Conservation (phyloP, 1,139 yeast genomes). For the Scheffersomyces stambukii region DNA sequence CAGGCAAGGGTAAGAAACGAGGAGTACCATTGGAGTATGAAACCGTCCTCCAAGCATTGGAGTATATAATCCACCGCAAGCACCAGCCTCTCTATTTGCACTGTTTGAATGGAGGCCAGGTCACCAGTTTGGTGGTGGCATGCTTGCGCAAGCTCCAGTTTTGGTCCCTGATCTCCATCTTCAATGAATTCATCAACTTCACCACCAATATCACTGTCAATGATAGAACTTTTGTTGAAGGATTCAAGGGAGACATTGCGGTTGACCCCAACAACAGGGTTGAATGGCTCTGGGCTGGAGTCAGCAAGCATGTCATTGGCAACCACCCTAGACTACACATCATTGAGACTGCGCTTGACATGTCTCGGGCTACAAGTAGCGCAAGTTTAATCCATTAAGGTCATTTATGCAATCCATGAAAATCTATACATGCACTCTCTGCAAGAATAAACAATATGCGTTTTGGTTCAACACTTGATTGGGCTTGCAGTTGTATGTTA, state of each 20-base stretch:
- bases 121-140: conserved; percentile 78
- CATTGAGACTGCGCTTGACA: too few relatives aligned
- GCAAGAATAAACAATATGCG: conserved; percentile 76
- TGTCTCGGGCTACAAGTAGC: conserved; percentile 3
- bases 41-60: conserved; percentile 55
- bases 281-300: conserved; percentile 74
- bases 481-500: conserved; percentile 37
- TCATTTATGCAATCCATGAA: conserved; percentile 1
- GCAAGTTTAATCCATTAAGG: too few relatives aligned
- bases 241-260: conserved; percentile 62
- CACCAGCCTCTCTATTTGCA: conserved; percentile 76
- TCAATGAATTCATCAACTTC: conserved; percentile 77
- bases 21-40: conserved; percentile 74
- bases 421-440: conserved; percentile 26
- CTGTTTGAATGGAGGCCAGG: conserved; percentile 87
- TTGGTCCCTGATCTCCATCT: conserved; percentile 88
- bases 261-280: conserved; percentile 49
- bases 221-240: conserved; percentile 80
- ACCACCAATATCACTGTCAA: conserved; percentile 78
- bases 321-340: conserved; percentile 41
- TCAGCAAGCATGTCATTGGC: conserved; percentile 53
- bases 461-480: conserved; percentile 51
- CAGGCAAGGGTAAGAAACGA: conserved; percentile 73
- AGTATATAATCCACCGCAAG: conserved; percentile 54
- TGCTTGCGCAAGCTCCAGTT: conserved; percentile 78